A percentile compares a stretch with the other conserved stretches of the same genome.
phyloP scores from a whole-genome alignment of 768 basidiomycete species.

The Cystofilobasidium ferigula region DNA sequence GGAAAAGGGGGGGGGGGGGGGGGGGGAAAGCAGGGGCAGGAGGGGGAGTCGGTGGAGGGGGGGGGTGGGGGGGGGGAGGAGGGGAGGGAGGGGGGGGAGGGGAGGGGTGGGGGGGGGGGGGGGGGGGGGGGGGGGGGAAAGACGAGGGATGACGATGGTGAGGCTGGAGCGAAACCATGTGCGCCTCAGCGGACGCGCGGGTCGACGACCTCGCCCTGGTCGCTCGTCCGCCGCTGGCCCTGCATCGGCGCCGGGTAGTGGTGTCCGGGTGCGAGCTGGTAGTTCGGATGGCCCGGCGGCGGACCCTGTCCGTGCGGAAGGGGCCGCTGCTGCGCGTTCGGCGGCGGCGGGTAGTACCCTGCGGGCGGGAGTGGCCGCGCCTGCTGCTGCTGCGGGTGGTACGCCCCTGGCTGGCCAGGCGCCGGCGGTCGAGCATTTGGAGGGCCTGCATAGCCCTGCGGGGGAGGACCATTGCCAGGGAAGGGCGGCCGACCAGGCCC shows the following conservation, averaged over 20 bases:
- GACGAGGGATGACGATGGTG: not conserved
- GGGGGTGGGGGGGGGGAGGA: not conserved
- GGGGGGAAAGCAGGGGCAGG: not conserved
- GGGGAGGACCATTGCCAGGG: not conserved
- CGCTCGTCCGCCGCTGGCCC: slow-evolving; percentile 3
- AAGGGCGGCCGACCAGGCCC: not conserved
- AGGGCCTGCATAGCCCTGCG: not conserved
- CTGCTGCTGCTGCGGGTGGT: slow-evolving; percentile 11
- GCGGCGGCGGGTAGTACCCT: slow-evolving; percentile 5
- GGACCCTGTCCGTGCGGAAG: slow-evolving; percentile 7
- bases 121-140: not conserved
- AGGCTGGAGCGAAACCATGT: too few relatives aligned
- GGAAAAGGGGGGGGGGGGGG: not conserved
- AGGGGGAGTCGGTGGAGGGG: not conserved
- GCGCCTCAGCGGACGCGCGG: not conserved
- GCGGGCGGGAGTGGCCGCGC: slow-evolving; percentile 1
- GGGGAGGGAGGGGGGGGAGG: not conserved
- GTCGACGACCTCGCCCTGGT: slow-evolving; percentile 8
- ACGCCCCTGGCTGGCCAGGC: not conserved
- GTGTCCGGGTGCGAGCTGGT: not conserved
- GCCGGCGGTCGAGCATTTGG: not conserved
- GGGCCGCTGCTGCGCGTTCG: slow-evolving; percentile 3
- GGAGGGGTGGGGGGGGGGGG: not conserved
- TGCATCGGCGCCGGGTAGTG: slow-evolving; percentile 6
- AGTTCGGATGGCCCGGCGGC: slow-evolving; percentile 5